Percentiles rank a stretch among this genome's conserved stretches.
These are phyloP conservation scores for Debaryomyces udenii DNA, from an alignment of 1,139 yeast genomes.

Conservation along the genomic window DNA sequence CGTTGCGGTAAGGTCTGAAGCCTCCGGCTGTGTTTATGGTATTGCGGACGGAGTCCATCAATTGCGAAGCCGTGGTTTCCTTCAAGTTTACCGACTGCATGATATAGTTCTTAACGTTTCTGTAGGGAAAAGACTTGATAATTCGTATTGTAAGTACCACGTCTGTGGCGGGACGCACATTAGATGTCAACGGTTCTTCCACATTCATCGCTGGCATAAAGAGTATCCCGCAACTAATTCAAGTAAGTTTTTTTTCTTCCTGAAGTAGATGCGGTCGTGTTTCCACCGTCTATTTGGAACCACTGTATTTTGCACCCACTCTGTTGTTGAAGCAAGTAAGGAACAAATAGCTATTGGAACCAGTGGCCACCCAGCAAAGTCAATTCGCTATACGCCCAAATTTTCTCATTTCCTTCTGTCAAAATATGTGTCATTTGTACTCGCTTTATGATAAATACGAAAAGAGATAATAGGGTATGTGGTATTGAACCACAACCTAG, in stretches of 20 bases:
- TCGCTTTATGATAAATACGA: too few species aligned
- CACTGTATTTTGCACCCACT: too few species aligned
- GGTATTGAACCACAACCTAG: too few species aligned
- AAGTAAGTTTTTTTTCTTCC: too few species aligned
- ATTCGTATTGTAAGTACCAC: constrained; percentile 83
- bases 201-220: constrained; percentile 12
- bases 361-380: too few species aligned
- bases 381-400: too few species aligned
- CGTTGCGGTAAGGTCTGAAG: constrained; percentile 80
- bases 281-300: background rate
- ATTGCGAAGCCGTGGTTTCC: constrained; percentile 63
- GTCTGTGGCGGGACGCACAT: constrained; percentile 66
- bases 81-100: constrained; percentile 73
- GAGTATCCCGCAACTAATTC: background rate
- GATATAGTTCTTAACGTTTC: constrained; percentile 84
- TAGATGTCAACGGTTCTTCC: constrained; percentile 68
- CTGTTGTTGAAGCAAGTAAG: too few species aligned
- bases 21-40: constrained; percentile 68
- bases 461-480: too few species aligned
- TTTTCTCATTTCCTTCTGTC: too few species aligned
- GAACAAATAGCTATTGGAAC: too few species aligned
- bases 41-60: constrained; percentile 49
- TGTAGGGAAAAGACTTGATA: constrained; percentile 87
- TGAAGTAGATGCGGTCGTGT: too few species aligned
- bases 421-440: too few species aligned